Conservation (phyloP, 129 eudicot genomes). For the Flaveria sonorensis region DNA sequence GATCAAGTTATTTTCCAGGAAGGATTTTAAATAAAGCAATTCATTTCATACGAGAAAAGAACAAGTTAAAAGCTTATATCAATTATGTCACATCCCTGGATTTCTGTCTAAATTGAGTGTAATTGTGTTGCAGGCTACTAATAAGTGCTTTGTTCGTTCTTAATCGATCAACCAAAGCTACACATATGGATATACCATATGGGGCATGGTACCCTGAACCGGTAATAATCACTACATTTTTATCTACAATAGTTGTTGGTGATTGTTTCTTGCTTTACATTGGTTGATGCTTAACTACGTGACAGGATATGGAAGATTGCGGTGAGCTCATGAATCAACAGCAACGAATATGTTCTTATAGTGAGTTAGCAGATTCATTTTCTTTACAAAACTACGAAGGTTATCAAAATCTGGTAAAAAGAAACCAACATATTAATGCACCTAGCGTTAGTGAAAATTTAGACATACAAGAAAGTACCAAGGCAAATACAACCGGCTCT, state of each 20-base stretch:
- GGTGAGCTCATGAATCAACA: conserved; percentile 17
- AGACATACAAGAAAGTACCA: conserved; percentile 16
- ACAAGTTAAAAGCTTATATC: not conserved
- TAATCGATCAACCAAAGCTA: not conserved
- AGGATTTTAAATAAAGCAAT: not conserved
- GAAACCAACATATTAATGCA: conserved; percentile 12
- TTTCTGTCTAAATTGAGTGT: not conserved
- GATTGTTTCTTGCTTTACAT: not conserved
- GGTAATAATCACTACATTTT: conserved; percentile 7
- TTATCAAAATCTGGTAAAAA: conserved; percentile 21
- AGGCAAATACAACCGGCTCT: conserved; percentile 18
- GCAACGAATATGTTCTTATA: conserved; percentile 17
- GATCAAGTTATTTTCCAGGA: not conserved
- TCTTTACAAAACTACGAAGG: conserved; percentile 22
- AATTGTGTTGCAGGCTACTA: conserved; percentile 1
- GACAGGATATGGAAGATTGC: conserved; percentile 27
- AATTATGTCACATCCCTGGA: not conserved
- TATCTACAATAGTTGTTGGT: no score
- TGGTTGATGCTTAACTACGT: not conserved
- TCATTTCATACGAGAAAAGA: not conserved
- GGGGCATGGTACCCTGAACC: conserved; percentile 26
- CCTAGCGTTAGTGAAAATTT: not conserved
- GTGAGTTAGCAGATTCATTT: conserved; percentile 23
- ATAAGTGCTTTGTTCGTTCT: not conserved
- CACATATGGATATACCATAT: conserved; percentile 26